phyloP scores from a whole-genome alignment of 2,329 filamentous ascomycete genomes.

The Colletotrichum brevisporum region DNA sequence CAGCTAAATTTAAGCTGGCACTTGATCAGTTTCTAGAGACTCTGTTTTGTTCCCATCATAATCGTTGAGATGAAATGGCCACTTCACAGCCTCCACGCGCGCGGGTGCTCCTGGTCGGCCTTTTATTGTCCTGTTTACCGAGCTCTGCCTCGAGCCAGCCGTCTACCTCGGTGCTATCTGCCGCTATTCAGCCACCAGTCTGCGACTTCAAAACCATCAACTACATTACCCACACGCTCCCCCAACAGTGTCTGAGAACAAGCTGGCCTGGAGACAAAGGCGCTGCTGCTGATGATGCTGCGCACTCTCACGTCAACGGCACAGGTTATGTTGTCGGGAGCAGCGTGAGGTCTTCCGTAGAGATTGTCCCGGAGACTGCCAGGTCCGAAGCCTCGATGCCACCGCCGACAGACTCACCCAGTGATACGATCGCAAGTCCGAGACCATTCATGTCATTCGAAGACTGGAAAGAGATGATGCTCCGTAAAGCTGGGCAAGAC shows the following conservation, averaged over 20 bases:
- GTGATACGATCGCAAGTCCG: slow-evolving; percentile 37
- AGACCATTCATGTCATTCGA: slow-evolving; percentile 94
- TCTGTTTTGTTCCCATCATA: too few relatives aligned
- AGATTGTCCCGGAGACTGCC: slow-evolving; percentile 9
- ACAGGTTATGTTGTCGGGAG: background rate
- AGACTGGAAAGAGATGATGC: slow-evolving; percentile 96
- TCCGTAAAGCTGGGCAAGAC: slow-evolving; percentile 86
- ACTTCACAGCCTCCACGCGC: too few relatives aligned
- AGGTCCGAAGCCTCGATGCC: background rate
- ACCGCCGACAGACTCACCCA: background rate
- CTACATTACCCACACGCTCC: slow-evolving; percentile 84
- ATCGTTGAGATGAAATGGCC: too few relatives aligned
- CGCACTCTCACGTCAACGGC: background rate
- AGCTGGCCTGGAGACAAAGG: slow-evolving; percentile 59
- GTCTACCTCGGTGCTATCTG: background rate
- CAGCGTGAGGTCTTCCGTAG: slow-evolving; percentile 38
- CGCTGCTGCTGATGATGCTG: slow-evolving; percentile 37
- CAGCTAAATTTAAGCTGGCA: too few relatives aligned
- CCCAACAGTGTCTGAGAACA: slow-evolving; percentile 81
- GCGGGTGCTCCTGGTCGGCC: too few relatives aligned
- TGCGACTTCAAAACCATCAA: slow-evolving; percentile 79
- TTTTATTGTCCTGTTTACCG: background rate
- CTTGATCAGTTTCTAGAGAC: too few relatives aligned
- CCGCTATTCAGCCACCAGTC: background rate
- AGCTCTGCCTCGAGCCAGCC: background rate